These are phyloP conservation scores for Rhodotorula sphaerocarpa DNA, from an alignment of 768 basidiomycete species.

Conservation along the genomic window DNA sequence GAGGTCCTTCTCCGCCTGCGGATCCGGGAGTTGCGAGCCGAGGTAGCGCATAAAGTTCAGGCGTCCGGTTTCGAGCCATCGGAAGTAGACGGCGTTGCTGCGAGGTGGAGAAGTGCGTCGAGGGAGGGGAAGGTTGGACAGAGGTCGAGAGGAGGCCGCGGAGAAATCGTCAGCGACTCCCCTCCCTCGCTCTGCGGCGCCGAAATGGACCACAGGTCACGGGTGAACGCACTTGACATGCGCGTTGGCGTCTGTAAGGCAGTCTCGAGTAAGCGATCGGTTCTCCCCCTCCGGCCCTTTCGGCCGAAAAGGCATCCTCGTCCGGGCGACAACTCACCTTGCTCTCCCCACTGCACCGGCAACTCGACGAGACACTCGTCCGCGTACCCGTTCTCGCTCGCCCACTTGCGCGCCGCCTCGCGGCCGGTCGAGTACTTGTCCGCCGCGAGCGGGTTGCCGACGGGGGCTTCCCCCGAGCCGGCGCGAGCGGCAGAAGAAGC, in stretches of 20 bases:
- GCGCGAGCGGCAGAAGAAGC: neutral
- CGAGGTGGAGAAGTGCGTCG: neutral
- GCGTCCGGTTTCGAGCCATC: conserved; percentile 28
- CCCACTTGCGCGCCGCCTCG: neutral
- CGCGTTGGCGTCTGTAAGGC: conserved; percentile 13
- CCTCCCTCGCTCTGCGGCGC: too few relatives aligned
- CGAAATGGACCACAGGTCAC: too few relatives aligned
- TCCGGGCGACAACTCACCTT: neutral
- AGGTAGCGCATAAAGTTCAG: conserved; percentile 5
- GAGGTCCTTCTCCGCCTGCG: conserved; percentile 5
- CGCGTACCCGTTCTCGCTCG: neutral
- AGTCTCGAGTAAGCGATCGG: too few relatives aligned
- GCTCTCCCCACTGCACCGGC: conserved; percentile 15
- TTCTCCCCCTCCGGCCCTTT: too few relatives aligned
- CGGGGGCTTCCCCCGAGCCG: neutral
- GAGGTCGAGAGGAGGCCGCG: too few relatives aligned
- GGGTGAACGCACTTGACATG: conserved; percentile 20
- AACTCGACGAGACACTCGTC: conserved; percentile 4
- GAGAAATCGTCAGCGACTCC: neutral
- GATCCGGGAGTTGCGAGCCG: neutral
- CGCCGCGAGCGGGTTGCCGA: neutral
- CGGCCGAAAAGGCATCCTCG: neutral
- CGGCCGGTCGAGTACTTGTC: neutral
- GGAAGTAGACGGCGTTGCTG: conserved; percentile 25
- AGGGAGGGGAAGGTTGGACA: neutral